phyloP scores from a whole-genome alignment of 192 early-diverging fungal species.

The Dissophora globulifera region DNA sequence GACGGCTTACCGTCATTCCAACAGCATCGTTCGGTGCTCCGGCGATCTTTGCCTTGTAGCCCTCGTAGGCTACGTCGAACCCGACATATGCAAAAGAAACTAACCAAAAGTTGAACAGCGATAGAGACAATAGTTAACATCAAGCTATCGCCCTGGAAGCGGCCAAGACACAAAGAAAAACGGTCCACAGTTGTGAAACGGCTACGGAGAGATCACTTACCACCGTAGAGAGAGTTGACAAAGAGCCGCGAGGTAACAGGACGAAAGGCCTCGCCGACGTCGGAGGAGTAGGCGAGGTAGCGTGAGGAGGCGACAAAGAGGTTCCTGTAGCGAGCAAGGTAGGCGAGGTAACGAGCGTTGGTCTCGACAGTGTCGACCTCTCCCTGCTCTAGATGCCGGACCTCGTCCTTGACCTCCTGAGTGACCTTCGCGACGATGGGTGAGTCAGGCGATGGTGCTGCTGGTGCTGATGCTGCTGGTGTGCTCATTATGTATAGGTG shows the following conservation, averaged over 20 bases:
- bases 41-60: constrained; percentile 62
- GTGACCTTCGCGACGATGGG: constrained; percentile 31
- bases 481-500: constrained; percentile 27
- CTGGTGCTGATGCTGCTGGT: constrained; percentile 3
- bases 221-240: constrained; percentile 69
- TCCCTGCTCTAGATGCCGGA: constrained; percentile 42
- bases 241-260: constrained; percentile 65
- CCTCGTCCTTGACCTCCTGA: constrained; percentile 34
- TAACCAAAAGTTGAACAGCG: too few species aligned
- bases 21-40: constrained; percentile 57
- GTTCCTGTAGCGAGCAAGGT: constrained; percentile 59
- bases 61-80: constrained; percentile 70
- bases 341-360: constrained; percentile 63
- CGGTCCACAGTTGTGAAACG: too few species aligned
- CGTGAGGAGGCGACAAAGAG: constrained; percentile 58
- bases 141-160: too few species aligned
- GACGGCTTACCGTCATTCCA: constrained; percentile 44
- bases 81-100: constrained; percentile 71
- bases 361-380: constrained; percentile 59
- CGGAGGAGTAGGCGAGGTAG: constrained; percentile 73
- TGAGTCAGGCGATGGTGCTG: constrained; percentile 14
- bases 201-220: too few species aligned
- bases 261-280: constrained; percentile 77
- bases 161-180: not conserved
- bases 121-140: too few species aligned